Conservation (phyloP, 75 land plant species). For the Isoetes taiwanensis region DNA sequence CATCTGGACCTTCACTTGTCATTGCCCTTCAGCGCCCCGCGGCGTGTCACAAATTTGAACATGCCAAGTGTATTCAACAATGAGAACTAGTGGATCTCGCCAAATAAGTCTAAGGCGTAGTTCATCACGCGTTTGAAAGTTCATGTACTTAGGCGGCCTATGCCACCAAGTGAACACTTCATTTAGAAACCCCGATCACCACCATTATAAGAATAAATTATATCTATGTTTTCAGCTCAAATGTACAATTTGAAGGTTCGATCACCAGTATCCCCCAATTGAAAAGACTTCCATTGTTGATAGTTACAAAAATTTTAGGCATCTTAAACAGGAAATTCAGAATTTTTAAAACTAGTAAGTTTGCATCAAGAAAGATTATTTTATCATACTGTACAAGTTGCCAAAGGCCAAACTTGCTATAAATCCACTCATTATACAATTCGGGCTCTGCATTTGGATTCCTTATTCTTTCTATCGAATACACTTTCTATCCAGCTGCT, state of each 20-base stretch:
- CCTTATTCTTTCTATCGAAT: slow-evolving; percentile 52
- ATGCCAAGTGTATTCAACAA: too few species aligned
- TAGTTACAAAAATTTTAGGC: slow-evolving; percentile 53
- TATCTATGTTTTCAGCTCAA: slow-evolving; percentile 27
- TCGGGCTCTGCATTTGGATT: slow-evolving; percentile 76
- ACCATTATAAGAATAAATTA: slow-evolving; percentile 75
- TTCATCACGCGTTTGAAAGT: slow-evolving; percentile 72
- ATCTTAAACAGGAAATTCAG: slow-evolving; percentile 54
- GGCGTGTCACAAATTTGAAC: too few species aligned
- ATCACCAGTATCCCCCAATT: slow-evolving; percentile 73
- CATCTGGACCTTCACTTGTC: too few species aligned
- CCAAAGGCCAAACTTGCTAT: slow-evolving; percentile 71
- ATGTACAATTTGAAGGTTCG: slow-evolving; percentile 64
- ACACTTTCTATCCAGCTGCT: slow-evolving; percentile 73
- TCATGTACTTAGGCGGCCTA: slow-evolving; percentile 55
- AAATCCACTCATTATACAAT: slow-evolving; percentile 87
- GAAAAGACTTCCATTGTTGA: slow-evolving; percentile 46
- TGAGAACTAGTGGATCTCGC: too few species aligned
- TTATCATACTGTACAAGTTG: slow-evolving; percentile 56
- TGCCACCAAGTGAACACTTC: slow-evolving; percentile 97
- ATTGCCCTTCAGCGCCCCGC: too few species aligned
- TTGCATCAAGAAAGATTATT: slow-evolving; percentile 64
- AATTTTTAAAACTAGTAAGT: slow-evolving; percentile 41
- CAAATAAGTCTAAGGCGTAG: too few species aligned
- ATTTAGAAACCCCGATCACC: slow-evolving; percentile 89